phyloP scores from a whole-genome alignment of 2,329 filamentous ascomycete genomes.

The Botrytis fragariae region DNA sequence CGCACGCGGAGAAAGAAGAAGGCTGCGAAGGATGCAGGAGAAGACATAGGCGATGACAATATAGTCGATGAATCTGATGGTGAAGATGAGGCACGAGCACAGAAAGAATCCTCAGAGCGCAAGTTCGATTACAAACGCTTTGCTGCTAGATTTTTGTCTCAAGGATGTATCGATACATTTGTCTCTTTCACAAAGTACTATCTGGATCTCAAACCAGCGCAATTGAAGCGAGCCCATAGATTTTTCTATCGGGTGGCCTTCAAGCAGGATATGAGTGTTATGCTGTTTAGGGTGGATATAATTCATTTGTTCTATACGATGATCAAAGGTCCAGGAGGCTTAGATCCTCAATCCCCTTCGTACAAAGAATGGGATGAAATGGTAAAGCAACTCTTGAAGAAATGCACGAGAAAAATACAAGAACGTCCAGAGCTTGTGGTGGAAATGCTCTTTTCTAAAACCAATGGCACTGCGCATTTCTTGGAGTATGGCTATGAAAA shows the following conservation, averaged over 20 bases:
- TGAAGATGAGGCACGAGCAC: slow-evolving; percentile 71
- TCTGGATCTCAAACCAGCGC: slow-evolving; percentile 70
- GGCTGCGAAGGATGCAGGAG: slow-evolving; percentile 49
- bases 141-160: slow-evolving; percentile 73
- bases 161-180: slow-evolving; percentile 87
- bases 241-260: slow-evolving; percentile 94
- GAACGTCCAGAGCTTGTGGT: slow-evolving; percentile 82
- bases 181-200: slow-evolving; percentile 77
- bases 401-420: slow-evolving; percentile 79
- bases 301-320: slow-evolving; percentile 84
- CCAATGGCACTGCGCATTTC: slow-evolving; percentile 76
- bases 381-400: slow-evolving; percentile 76
- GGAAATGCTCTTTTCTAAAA: slow-evolving; percentile 94
- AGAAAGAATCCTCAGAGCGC: slow-evolving; percentile 72
- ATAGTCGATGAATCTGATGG: slow-evolving; percentile 65
- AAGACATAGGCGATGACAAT: slow-evolving; percentile 44
- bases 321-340: slow-evolving; percentile 80
- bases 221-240: slow-evolving; percentile 87
- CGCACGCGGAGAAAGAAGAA: slow-evolving; percentile 72
- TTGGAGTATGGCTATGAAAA: slow-evolving; percentile 88
- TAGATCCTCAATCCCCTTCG: slow-evolving; percentile 63
- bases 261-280: slow-evolving; percentile 86
- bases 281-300: slow-evolving; percentile 89
- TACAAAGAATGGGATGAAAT: slow-evolving; percentile 92
- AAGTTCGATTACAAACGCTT: slow-evolving; percentile 94